Percentiles rank a stretch among this genome's conserved stretches.
These are phyloP conservation scores for Colletotrichum liriopes DNA, from an alignment of 2,329 filamentous ascomycete species.

Conservation along the genomic window DNA sequence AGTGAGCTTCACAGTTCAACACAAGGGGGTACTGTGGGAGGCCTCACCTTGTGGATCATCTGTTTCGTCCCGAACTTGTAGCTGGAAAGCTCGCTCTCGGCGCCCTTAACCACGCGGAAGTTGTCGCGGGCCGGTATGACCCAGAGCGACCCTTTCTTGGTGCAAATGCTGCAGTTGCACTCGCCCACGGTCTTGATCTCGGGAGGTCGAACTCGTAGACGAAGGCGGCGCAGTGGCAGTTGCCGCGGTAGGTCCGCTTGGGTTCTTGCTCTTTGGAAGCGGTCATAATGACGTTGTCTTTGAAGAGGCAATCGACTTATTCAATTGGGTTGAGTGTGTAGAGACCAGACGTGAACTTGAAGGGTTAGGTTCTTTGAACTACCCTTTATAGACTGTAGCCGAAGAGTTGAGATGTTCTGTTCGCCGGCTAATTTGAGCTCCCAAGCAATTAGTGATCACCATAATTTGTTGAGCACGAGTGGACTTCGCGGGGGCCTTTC, in stretches of 20 bases:
- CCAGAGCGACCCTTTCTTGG: constrained; percentile 63
- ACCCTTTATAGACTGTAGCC: neutral
- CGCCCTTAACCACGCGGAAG: constrained; percentile 65
- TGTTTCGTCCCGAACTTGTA: constrained; percentile 61
- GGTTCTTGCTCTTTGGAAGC: constrained; percentile 22
- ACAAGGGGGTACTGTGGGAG: neutral
- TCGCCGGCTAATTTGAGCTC: neutral
- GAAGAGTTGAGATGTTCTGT: neutral
- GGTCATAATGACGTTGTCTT: constrained; percentile 7
- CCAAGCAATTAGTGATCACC: constrained; percentile 14
- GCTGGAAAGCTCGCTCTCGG: constrained; percentile 54
- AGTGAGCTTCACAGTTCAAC: neutral
- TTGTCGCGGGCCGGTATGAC: constrained; percentile 50
- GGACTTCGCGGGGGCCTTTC: neutral
- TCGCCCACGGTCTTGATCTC: constrained; percentile 70
- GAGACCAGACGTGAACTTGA: neutral
- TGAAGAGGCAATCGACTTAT: neutral
- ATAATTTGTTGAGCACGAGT: constrained; percentile 32
- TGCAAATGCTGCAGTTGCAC: constrained; percentile 80
- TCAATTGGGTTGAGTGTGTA: neutral
- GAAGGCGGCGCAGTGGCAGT: constrained; percentile 71
- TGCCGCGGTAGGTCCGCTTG: constrained; percentile 65
- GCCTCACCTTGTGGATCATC: constrained; percentile 60
- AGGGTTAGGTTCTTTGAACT: neutral
- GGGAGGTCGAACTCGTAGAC: constrained; percentile 66